Percentiles rank a stretch among this genome's conserved stretches.
Conservation (phyloP, 2,329 filamentous ascomycete species). For the Monosporascus sp. region DNA sequence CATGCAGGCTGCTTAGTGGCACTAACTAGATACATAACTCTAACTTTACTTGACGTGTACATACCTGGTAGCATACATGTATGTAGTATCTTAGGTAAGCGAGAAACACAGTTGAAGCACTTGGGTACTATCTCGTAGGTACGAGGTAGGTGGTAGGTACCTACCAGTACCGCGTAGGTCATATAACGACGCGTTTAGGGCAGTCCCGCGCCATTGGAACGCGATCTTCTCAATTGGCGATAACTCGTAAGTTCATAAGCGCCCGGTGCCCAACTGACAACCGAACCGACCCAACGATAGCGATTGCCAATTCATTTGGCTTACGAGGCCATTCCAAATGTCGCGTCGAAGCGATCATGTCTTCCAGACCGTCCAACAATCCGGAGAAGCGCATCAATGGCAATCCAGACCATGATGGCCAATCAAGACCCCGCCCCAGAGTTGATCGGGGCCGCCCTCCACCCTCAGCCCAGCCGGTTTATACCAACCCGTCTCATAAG, state of each 20-base stretch:
- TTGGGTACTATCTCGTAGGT: background rate
- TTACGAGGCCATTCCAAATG: conserved; percentile 17
- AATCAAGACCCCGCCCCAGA: conserved; percentile 20
- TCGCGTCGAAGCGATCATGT: conserved; percentile 24
- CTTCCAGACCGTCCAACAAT: conserved; percentile 34
- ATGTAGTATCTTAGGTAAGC: no score
- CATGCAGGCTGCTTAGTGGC: background rate
- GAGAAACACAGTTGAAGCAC: background rate
- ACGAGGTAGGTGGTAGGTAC: background rate
- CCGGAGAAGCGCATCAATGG: conserved; percentile 38
- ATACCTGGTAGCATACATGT: no score
- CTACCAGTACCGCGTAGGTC: background rate
- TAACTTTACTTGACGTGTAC: no score
- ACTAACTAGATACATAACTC: no score
- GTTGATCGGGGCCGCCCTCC: conserved; percentile 28
- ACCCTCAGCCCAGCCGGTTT: conserved; percentile 28
- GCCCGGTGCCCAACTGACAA: background rate
- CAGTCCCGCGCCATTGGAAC: background rate
- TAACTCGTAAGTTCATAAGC: background rate
- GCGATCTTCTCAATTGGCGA: background rate
- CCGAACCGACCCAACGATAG: conserved; percentile 3
- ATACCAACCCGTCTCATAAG: conserved; percentile 46
- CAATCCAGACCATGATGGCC: conserved; percentile 27
- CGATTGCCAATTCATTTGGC: conserved; percentile 5
- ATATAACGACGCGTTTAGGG: background rate